These are phyloP conservation scores for Rubroboletus satanas DNA, from an alignment of 768 basidiomycete genomes.

Conservation along the genomic window DNA sequence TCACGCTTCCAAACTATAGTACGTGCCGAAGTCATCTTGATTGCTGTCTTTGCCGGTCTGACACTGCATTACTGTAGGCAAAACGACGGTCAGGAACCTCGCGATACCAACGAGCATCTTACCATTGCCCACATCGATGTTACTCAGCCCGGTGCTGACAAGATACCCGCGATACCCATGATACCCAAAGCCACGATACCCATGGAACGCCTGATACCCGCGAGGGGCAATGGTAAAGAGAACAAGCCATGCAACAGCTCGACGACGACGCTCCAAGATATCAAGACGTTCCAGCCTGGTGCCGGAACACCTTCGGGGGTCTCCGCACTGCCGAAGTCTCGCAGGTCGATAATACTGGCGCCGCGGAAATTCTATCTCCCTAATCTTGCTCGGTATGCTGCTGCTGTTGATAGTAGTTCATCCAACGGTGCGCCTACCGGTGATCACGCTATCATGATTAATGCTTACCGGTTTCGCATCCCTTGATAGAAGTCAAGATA, in stretches of 20 bases:
- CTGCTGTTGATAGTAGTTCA: neutral
- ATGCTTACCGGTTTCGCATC: neutral
- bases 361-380: constrained; percentile 2
- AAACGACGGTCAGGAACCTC: neutral
- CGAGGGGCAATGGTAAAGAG: constrained; percentile 14
- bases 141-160: constrained; percentile 6
- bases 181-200: constrained; percentile 5
- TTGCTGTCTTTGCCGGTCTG: neutral
- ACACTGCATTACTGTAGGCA: neutral
- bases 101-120: neutral
- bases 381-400: neutral
- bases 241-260: constrained; percentile 5
- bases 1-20: constrained; percentile 1
- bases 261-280: constrained; percentile 2
- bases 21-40: neutral
- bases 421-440: constrained; percentile 1
- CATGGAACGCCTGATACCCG: neutral
- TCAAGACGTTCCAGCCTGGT: neutral
- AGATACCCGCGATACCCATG: constrained; percentile 2
- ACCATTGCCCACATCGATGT: neutral
- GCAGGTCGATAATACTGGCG: constrained; percentile 12
- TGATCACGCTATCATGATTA: neutral
- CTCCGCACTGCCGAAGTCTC: constrained; percentile 3
- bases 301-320: constrained; percentile 3
- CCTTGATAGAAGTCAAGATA: constrained; percentile 6